Evolutionary conservation across 352 stramenopile genomes (phyloP).

Genomic region (Pythium oligandrum): DNA sequence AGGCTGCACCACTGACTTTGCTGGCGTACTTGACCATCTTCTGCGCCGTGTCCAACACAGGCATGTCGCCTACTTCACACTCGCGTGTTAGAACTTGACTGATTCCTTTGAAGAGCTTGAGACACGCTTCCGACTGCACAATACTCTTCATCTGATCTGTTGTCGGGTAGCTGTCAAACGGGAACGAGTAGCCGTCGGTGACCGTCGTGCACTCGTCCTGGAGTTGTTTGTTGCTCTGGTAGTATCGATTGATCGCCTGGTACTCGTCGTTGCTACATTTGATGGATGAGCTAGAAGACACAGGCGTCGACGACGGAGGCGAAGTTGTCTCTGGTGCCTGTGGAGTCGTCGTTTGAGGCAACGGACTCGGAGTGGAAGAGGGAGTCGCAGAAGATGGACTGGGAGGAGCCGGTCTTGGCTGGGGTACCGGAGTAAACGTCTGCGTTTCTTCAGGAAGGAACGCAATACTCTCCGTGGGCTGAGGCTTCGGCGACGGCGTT

Average conservation of each 20-base stretch:
- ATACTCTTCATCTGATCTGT: constrained; percentile 14
- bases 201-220: constrained; percentile 13
- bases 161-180: constrained; percentile 17
- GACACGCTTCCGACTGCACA: constrained; percentile 14
- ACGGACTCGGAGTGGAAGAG: no score
- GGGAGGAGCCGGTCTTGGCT: no score
- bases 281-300: neutral
- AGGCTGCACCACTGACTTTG: neutral
- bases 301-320: neutral
- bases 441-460: no score
- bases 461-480: no score
- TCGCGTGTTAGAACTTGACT: constrained; percentile 13
- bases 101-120: constrained; percentile 10
- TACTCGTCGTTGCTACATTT: constrained; percentile 1
- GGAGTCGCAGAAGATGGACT: no score
- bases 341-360: neutral
- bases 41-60: constrained; percentile 15
- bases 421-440: no score
- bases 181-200: constrained; percentile 19
- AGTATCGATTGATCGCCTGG: constrained; percentile 10
- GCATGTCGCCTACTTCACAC: constrained; percentile 13
- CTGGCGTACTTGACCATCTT: constrained; percentile 11
- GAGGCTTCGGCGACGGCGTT: no score
- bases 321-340: neutral
- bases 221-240: constrained; percentile 18